Evolutionary conservation across 495 filamentous ascomycete genomes (phyloP).

Genomic region (Parathielavia appendiculata): DNA sequence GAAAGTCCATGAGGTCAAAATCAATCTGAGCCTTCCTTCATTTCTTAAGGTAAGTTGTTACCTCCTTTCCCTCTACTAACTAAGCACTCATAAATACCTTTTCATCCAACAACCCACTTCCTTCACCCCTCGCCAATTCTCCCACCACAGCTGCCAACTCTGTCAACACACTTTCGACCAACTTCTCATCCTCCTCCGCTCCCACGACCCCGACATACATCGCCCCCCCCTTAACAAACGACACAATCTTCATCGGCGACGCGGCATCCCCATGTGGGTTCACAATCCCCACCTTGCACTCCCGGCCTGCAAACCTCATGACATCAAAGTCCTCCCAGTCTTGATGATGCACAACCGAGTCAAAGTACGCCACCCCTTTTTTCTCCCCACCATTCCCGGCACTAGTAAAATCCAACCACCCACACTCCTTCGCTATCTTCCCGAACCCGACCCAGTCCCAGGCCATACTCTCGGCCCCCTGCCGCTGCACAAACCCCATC

Average conservation of each 20-base stretch:
- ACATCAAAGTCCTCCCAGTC: constrained; percentile 42
- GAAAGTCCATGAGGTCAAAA: not conserved
- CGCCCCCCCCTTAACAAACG: constrained; percentile 6
- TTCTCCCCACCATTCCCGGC: not conserved
- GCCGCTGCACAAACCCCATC: constrained; percentile 33
- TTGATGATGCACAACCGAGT: constrained; percentile 42
- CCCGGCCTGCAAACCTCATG: constrained; percentile 26
- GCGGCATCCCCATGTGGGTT: constrained; percentile 16
- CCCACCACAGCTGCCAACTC: not conserved
- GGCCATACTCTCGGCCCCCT: constrained; percentile 34
- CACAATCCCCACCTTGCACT: constrained; percentile 8
- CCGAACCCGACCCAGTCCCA: constrained; percentile 36
- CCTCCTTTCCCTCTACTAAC: not conserved
- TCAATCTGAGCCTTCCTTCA: not conserved
- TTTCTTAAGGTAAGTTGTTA: no score
- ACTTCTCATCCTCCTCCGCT: not conserved
- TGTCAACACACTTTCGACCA: constrained; percentile 1
- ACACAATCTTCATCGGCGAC: constrained; percentile 9
- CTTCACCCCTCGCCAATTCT: not conserved
- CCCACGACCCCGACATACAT: constrained; percentile 16
- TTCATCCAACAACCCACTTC: not conserved
- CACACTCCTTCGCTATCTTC: constrained; percentile 31
- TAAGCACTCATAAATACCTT: not conserved
- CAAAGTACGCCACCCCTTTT: constrained; percentile 33
- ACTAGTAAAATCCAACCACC: constrained; percentile 12